Conservation (phyloP, 495 filamentous ascomycete genomes). For the Cercophora newfieldiana region DNA sequence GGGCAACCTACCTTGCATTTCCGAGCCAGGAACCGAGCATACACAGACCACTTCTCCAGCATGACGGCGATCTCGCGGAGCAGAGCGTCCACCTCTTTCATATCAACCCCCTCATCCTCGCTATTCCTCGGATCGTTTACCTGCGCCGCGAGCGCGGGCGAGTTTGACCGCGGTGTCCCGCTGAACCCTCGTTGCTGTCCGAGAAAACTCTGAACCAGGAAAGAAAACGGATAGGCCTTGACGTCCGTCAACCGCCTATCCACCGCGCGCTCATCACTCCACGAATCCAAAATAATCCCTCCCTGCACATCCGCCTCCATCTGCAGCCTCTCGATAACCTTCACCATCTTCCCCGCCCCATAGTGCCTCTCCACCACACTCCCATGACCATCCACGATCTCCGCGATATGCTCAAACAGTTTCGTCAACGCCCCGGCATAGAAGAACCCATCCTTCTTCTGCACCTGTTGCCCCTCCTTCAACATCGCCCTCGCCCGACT, state of each 20-base stretch:
- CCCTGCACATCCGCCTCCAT: constrained; percentile 95
- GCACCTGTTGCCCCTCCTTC: constrained; percentile 51
- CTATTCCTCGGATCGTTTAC: constrained; percentile 50
- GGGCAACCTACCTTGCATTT: constrained; percentile 68
- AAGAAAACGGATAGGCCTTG: constrained; percentile 95
- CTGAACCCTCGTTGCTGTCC: constrained; percentile 59
- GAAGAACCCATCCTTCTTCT: constrained; percentile 71
- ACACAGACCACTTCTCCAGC: constrained; percentile 91
- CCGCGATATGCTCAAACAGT: constrained; percentile 94
- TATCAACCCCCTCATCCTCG: constrained; percentile 91
- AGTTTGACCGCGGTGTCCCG: constrained; percentile 55
- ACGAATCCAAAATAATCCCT: constrained; percentile 94
- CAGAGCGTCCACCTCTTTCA: constrained; percentile 88
- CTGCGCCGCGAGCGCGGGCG: constrained; percentile 65
- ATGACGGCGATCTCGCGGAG: constrained; percentile 85
- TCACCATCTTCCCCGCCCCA: constrained; percentile 87
- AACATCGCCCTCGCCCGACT: constrained; percentile 77
- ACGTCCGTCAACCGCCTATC: constrained; percentile 87
- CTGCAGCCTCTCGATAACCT: constrained; percentile 90
- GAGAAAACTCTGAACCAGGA: constrained; percentile 91
- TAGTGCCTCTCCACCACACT: constrained; percentile 91
- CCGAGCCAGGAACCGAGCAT: constrained; percentile 81
- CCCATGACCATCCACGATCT: constrained; percentile 90
- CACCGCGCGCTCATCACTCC: constrained; percentile 83
- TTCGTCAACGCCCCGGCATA: constrained; percentile 89